Conservation (phyloP, 805 yeast species). For the Myxozyma geophila region DNA sequence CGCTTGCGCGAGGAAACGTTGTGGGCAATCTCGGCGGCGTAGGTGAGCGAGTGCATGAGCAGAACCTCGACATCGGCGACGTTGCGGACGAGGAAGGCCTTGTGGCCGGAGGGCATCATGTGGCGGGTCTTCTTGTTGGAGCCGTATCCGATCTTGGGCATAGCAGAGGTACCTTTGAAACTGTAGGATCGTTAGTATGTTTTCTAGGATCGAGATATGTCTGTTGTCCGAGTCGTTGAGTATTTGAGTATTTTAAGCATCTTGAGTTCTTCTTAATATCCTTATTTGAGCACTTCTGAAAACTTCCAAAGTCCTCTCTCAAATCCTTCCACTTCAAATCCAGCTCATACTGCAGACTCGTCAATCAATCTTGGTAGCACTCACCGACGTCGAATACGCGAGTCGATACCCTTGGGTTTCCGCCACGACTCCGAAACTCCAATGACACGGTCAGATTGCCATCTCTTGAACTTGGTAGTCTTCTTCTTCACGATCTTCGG, state of each 20-base stretch:
- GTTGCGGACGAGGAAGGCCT: slow-evolving; percentile 92
- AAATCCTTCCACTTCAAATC: background rate
- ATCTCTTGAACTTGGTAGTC: slow-evolving; percentile 99
- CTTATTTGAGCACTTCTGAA: background rate
- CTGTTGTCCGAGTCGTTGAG: background rate
- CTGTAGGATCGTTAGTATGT: slow-evolving; percentile 2
- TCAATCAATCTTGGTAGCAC: slow-evolving; percentile 2
- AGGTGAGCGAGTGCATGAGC: slow-evolving; percentile 95
- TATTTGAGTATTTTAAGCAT: background rate
- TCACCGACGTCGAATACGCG: slow-evolving; percentile 90
- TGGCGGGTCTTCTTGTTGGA: slow-evolving; percentile 98
- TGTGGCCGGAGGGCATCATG: slow-evolving; percentile 97
- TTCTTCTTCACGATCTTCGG: slow-evolving; percentile 99
- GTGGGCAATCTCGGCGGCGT: slow-evolving; percentile 99
- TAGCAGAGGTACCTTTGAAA: slow-evolving; percentile 98
- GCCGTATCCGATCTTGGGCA: slow-evolving; percentile 99
- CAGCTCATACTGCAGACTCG: too few species aligned
- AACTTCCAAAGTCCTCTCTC: background rate
- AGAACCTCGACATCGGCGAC: slow-evolving; percentile 90
- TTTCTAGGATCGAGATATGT: background rate
- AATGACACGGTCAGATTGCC: slow-evolving; percentile 99
- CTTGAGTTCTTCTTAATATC: background rate
- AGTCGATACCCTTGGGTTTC: slow-evolving; percentile 99
- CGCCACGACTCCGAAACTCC: slow-evolving; percentile 99
- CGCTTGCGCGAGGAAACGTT: slow-evolving; percentile 98